Conservation (phyloP, 805 yeast genomes). For the Nakazawaea siamensis region DNA sequence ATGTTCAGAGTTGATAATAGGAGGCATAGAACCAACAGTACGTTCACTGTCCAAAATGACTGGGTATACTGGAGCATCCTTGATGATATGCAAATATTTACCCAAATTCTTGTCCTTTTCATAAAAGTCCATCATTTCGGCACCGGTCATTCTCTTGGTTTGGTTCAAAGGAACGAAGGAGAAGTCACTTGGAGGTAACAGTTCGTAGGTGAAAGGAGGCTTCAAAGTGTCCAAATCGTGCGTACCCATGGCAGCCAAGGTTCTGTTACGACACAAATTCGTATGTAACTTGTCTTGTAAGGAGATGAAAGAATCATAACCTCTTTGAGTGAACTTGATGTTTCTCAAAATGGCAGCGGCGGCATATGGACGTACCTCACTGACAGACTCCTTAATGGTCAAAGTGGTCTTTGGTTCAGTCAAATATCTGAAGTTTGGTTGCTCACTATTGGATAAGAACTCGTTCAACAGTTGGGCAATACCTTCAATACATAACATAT, state of each 20-base stretch:
- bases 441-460: conserved; percentile 59
- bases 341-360: conserved; percentile 91
- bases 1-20: conserved; percentile 88
- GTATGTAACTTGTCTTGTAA: conserved; percentile 94
- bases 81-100: conserved; percentile 80
- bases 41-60: conserved; percentile 73
- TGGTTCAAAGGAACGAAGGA: conserved; percentile 72
- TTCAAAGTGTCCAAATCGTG: conserved; percentile 80
- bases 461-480: conserved; percentile 92
- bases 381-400: conserved; percentile 70
- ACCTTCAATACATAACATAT: conserved; percentile 96
- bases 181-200: conserved; percentile 69
- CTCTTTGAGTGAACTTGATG: conserved; percentile 70
- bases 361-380: conserved; percentile 79
- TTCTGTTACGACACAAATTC: conserved; percentile 93
- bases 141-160: conserved; percentile 61
- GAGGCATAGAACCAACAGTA: conserved; percentile 88
- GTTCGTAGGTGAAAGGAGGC: conserved; percentile 85
- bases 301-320: conserved; percentile 90
- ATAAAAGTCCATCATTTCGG: conserved; percentile 79
- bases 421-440: conserved; percentile 61
- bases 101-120: conserved; percentile 86
- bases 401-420: conserved; percentile 57
- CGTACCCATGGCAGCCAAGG: conserved; percentile 97
- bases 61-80: conserved; percentile 84